These are phyloP conservation scores for Penicillium longicatenatum DNA, from an alignment of 495 filamentous ascomycete species.

Conservation along the genomic window DNA sequence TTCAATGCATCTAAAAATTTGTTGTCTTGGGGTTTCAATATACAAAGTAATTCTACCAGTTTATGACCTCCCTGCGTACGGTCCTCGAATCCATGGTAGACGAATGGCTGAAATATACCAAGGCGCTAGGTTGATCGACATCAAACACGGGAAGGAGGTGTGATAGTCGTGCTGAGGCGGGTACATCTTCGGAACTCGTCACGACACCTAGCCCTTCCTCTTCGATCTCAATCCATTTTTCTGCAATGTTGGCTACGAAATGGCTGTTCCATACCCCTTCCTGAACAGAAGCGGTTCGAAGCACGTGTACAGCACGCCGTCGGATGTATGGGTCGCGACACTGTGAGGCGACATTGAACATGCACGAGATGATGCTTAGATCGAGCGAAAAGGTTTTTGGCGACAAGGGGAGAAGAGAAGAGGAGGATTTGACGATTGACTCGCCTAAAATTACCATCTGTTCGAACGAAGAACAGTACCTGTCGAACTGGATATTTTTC, in stretches of 20 bases:
- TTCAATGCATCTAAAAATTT: no score
- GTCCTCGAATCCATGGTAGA: neutral
- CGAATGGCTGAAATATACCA: conserved; percentile 11
- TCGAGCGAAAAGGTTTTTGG: conserved; percentile 25
- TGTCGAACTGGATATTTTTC: conserved; percentile 17
- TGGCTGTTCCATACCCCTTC: conserved; percentile 62
- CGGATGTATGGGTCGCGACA: conserved; percentile 59
- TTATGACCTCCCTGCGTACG: conserved; percentile 5
- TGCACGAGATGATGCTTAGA: conserved; percentile 53
- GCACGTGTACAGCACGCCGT: conserved; percentile 55
- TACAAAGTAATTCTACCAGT: conserved; percentile 1
- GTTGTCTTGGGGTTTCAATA: no score
- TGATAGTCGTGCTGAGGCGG: conserved; percentile 2
- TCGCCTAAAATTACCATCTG: conserved; percentile 28
- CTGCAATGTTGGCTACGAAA: conserved; percentile 53
- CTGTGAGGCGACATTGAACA: conserved; percentile 59
- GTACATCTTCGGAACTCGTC: conserved; percentile 2
- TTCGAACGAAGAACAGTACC: conserved; percentile 22
- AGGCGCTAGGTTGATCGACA: neutral
- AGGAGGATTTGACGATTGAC: conserved; percentile 10
- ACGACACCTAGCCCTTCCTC: conserved; percentile 34
- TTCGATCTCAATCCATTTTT: conserved; percentile 58
- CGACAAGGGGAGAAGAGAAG: neutral
- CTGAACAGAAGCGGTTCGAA: conserved; percentile 50
- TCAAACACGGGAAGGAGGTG: conserved; percentile 9